Conservation (phyloP, 2,329 filamentous ascomycete species). For the Neodidymelliopsis sp. region DNA sequence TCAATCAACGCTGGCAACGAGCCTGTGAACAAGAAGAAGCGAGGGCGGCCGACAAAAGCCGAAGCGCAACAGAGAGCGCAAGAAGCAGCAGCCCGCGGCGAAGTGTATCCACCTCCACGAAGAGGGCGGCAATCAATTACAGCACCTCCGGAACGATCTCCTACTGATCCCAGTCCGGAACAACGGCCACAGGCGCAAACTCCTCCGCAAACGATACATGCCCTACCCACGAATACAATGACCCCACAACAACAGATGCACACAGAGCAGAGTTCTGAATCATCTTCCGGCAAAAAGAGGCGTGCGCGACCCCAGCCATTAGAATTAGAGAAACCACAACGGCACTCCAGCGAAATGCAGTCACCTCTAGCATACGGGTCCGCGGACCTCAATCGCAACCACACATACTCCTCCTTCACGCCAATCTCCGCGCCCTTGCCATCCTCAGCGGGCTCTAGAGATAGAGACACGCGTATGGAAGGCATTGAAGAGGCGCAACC, state of each 20-base stretch:
- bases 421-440: constrained; percentile 47
- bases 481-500: constrained; percentile 48
- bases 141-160: constrained; percentile 32
- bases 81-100: constrained; percentile 49
- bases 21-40: constrained; percentile 55
- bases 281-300: constrained; percentile 47
- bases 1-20: constrained; percentile 41
- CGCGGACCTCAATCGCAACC: constrained; percentile 36
- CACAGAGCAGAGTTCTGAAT: constrained; percentile 39
- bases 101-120: constrained; percentile 49
- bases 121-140: constrained; percentile 43
- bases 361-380: constrained; percentile 43
- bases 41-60: constrained; percentile 58
- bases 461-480: constrained; percentile 48
- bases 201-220: constrained; percentile 31
- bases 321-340: constrained; percentile 41
- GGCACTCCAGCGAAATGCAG: constrained; percentile 37
- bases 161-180: constrained; percentile 28
- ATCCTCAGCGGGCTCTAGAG: constrained; percentile 42
- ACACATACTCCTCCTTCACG: constrained; percentile 45
- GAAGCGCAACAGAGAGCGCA: constrained; percentile 55
- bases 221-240: constrained; percentile 27
- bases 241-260: constrained; percentile 42
- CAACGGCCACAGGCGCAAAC: constrained; percentile 35
- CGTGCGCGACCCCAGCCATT: constrained; percentile 42